Evolutionary conservation across 371 early-diverging fungal genomes (phyloP).

Genomic region (Lichtheimia corymbifera): DNA sequence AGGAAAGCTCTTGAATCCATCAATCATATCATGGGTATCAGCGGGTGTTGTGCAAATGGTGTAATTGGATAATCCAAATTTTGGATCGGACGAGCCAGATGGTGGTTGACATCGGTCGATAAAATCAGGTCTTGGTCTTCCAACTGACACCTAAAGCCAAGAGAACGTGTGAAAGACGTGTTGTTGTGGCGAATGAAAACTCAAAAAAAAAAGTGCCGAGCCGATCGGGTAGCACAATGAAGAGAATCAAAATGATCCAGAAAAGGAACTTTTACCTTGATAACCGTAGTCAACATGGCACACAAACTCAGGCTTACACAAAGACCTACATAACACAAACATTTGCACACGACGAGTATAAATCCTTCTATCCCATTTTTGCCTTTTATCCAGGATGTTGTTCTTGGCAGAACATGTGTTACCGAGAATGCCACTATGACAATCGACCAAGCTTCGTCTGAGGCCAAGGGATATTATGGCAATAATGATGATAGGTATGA

Average conservation of each 20-base stretch:
- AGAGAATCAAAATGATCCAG: background rate
- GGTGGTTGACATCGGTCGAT: slow-evolving; percentile 79
- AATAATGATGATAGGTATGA: slow-evolving; percentile 25
- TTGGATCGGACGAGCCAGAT: slow-evolving; percentile 50
- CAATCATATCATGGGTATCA: slow-evolving; percentile 55
- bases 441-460: slow-evolving; percentile 20
- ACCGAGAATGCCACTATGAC: slow-evolving; percentile 31
- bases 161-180: no score
- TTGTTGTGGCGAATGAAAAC: no score
- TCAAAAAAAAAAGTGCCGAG: no score
- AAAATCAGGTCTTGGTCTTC: slow-evolving; percentile 91
- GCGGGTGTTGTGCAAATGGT: slow-evolving; percentile 40
- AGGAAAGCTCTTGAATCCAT: slow-evolving; percentile 91
- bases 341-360: background rate
- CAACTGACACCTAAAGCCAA: slow-evolving; percentile 43
- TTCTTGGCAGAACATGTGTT: background rate
- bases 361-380: no score
- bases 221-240: background rate
- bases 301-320: slow-evolving; percentile 65
- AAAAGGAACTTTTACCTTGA: slow-evolving; percentile 28
- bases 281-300: slow-evolving; percentile 69
- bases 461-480: slow-evolving; percentile 23
- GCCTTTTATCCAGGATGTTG: background rate
- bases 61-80: slow-evolving; percentile 57
- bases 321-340: slow-evolving; percentile 36